Conservation (phyloP, 2,329 filamentous ascomycete genomes). For the Alternaria incomplexa region DNA sequence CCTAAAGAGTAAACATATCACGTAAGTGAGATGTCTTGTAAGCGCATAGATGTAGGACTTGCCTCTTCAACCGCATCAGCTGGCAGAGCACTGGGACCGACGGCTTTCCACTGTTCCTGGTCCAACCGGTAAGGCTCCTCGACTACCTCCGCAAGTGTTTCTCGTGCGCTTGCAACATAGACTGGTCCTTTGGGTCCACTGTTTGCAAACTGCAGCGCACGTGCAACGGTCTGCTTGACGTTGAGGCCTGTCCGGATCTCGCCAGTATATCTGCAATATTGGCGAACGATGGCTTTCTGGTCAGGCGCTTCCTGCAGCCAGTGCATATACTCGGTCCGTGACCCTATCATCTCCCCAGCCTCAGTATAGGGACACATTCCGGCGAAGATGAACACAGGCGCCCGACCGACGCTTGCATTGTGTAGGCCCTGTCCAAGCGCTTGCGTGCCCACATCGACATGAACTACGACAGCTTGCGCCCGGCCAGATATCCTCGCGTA, state of each 20-base stretch:
- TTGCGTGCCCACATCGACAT: background rate
- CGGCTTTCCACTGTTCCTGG: background rate
- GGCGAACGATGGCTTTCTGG: conserved; percentile 48
- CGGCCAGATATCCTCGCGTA: background rate
- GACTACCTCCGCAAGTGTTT: background rate
- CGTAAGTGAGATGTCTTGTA: background rate
- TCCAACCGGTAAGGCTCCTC: background rate
- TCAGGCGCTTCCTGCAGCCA: conserved; percentile 22
- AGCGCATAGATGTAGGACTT: background rate
- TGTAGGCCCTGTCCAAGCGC: background rate
- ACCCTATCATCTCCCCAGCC: conserved; percentile 52
- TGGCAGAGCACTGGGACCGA: background rate
- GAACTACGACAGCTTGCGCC: background rate
- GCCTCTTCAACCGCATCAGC: background rate
- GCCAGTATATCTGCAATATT: conserved; percentile 27
- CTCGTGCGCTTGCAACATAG: conserved; percentile 16
- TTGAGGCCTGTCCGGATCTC: conserved; percentile 39
- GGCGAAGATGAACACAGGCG: conserved; percentile 52
- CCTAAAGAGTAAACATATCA: background rate
- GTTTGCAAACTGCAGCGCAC: conserved; percentile 36
- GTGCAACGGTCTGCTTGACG: conserved; percentile 29
- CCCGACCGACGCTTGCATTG: background rate
- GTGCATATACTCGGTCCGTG: conserved; percentile 7
- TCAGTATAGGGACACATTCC: conserved; percentile 54
- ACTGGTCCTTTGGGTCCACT: conserved; percentile 31